These are phyloP conservation scores for Capillidium rhysosporum DNA, from an alignment of 371 early-diverging fungal species.

Conservation along the genomic window DNA sequence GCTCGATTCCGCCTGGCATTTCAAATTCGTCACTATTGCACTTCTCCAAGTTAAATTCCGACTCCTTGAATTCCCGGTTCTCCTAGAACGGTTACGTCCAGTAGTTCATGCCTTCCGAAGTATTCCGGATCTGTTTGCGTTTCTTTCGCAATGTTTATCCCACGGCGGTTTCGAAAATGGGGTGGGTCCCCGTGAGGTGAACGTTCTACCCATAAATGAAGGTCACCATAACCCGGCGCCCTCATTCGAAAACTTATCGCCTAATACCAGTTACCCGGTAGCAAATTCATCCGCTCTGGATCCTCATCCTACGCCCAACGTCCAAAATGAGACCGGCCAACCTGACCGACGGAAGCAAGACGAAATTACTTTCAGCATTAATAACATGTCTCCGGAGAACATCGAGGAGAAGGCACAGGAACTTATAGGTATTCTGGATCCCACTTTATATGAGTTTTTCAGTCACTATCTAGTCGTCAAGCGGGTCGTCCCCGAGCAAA, in stretches of 20 bases:
- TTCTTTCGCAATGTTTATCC: conserved; percentile 9
- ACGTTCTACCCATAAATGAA: no score
- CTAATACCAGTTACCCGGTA: conserved; percentile 10
- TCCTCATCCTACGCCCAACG: conserved; percentile 15
- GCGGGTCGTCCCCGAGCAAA: conserved; percentile 85
- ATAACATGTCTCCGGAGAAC: conserved; percentile 80
- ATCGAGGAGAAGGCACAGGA: conserved; percentile 62
- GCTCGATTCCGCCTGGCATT: conserved; percentile 21
- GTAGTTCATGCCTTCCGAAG: conserved; percentile 54
- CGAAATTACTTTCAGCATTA: conserved; percentile 87
- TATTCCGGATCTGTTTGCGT: conserved; percentile 49
- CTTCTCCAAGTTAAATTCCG: conserved; percentile 61
- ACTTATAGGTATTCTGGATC: conserved; percentile 43
- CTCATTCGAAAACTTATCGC: not conserved
- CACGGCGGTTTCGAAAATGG: not conserved
- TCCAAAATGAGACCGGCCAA: conserved; percentile 21
- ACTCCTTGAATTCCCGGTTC: conserved; percentile 78
- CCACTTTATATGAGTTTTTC: conserved; percentile 65
- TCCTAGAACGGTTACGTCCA: conserved; percentile 57
- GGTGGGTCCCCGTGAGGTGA: no score
- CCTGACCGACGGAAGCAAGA: conserved; percentile 65
- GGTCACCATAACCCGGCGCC: not conserved
- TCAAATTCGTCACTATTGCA: conserved; percentile 76
- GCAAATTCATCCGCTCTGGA: conserved; percentile 41
- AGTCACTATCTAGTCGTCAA: conserved; percentile 82